Conservation (phyloP, 2,329 filamentous ascomycete species). For the Arthroderma sp. region DNA sequence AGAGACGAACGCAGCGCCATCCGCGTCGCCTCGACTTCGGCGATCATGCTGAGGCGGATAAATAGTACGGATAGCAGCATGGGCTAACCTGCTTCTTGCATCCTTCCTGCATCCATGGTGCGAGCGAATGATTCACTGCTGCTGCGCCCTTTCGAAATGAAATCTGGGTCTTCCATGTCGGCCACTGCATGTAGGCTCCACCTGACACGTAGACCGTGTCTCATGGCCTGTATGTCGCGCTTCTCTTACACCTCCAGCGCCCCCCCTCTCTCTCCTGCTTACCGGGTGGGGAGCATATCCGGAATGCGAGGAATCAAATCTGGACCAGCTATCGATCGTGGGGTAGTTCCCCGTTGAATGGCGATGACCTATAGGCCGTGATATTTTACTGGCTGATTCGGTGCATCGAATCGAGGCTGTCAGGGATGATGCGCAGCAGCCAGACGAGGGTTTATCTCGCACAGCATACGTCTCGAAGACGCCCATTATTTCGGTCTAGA, state of each 20-base stretch:
- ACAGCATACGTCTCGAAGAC: background rate
- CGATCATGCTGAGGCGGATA: constrained; percentile 3
- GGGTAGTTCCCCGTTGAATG: background rate
- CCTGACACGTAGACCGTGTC: background rate
- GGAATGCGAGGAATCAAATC: background rate
- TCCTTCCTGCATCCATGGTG: constrained; percentile 1
- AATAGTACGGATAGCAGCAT: constrained; percentile 1
- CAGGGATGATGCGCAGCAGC: background rate
- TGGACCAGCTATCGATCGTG: background rate
- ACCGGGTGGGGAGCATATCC: background rate
- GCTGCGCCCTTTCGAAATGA: background rate
- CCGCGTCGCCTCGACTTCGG: background rate
- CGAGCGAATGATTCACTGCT: constrained; percentile 1
- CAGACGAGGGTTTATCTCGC: background rate
- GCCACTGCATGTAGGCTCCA: background rate
- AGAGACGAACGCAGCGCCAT: background rate
- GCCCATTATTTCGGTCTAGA: background rate
- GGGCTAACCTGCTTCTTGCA: background rate
- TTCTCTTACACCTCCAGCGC: background rate
- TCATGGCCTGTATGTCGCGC: background rate
- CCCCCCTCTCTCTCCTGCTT: background rate
- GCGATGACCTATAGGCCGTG: background rate
- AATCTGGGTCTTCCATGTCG: background rate
- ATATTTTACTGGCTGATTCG: background rate
- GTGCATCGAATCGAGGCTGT: background rate